These are phyloP conservation scores for Lachancea dasiensis DNA, from an alignment of 805 yeast species.

Conservation along the genomic window DNA sequence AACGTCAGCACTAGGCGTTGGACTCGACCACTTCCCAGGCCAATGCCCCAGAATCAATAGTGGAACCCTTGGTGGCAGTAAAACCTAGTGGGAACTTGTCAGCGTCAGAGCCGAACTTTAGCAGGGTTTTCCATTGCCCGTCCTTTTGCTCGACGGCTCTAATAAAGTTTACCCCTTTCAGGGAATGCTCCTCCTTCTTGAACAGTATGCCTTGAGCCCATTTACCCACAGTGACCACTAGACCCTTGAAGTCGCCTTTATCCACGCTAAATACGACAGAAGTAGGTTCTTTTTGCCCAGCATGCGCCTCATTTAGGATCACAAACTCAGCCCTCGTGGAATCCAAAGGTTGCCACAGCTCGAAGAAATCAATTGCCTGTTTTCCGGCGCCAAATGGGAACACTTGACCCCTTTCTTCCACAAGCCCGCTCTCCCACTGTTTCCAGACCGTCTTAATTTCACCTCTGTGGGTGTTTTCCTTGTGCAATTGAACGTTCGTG, in stretches of 20 bases:
- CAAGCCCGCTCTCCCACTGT: constrained; percentile 30
- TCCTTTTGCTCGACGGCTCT: constrained; percentile 22
- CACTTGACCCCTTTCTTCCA: constrained; percentile 31
- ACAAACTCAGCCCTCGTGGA: constrained; percentile 20
- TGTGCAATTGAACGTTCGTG: constrained; percentile 24
- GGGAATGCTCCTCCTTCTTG: constrained; percentile 18
- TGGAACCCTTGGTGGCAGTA: constrained; percentile 19
- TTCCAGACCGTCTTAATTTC: constrained; percentile 28
- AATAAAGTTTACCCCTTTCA: constrained; percentile 24
- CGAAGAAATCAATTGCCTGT: constrained; percentile 27
- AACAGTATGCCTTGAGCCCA: constrained; percentile 32
- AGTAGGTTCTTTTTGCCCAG: constrained; percentile 8
- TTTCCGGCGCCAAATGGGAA: constrained; percentile 28
- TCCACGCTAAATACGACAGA: constrained; percentile 23
- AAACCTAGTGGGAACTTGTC: constrained; percentile 27
- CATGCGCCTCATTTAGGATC: constrained; percentile 9
- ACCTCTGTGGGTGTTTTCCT: constrained; percentile 28
- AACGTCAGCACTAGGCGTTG: constrained; percentile 8
- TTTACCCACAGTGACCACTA: constrained; percentile 29
- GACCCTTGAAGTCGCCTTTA: constrained; percentile 24
- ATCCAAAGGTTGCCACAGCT: constrained; percentile 35
- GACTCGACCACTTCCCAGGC: constrained; percentile 32
- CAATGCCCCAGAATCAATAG: constrained; percentile 20
- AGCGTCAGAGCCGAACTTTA: constrained; percentile 24
- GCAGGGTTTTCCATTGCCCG: constrained; percentile 10